Conservation (phyloP, 441 rosid genomes). For the Brassica hybrid region DNA sequence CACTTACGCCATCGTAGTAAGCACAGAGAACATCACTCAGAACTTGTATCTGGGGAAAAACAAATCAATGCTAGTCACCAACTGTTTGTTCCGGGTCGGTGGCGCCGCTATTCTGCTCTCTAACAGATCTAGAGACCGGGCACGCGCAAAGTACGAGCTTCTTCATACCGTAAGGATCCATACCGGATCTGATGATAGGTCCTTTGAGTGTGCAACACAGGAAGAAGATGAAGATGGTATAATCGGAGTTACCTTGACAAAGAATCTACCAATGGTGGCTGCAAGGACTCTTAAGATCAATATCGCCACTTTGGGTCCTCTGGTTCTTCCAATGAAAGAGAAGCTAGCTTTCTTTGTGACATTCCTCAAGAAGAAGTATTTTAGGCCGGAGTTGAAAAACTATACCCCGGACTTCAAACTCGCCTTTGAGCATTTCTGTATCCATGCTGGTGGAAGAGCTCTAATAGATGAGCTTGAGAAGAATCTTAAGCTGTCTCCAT, state of each 20-base stretch:
- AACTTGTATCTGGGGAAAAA: conserved; percentile 91
- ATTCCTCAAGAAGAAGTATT: conserved; percentile 64
- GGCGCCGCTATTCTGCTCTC: conserved; percentile 79
- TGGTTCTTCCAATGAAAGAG: conserved; percentile 91
- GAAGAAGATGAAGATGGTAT: conserved; percentile 87
- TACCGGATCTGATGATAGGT: conserved; percentile 81
- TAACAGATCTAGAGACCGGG: conserved; percentile 58
- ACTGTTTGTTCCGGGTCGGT: conserved; percentile 85
- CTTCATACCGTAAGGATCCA: conserved; percentile 85
- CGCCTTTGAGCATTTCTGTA: conserved; percentile 89
- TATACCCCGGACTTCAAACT: conserved; percentile 92
- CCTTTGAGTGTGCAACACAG: conserved; percentile 85
- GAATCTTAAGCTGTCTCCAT: conserved; percentile 75
- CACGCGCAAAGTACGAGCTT: conserved; percentile 73
- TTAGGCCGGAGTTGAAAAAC: conserved; percentile 58
- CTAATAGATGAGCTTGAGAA: conserved; percentile 96
- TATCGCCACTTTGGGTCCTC: conserved; percentile 86
- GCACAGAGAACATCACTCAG: conserved; percentile 91
- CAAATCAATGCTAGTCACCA: conserved; percentile 89
- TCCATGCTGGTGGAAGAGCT: conserved; percentile 94
- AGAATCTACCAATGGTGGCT: conserved; percentile 85
- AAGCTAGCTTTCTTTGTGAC: conserved; percentile 78
- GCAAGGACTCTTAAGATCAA: conserved; percentile 85
- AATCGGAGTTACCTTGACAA: conserved; percentile 88
- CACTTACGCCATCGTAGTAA: conserved; percentile 86